These are phyloP conservation scores for Colletotrichum incanum DNA, from an alignment of 2,329 filamentous ascomycete species.

Conservation along the genomic window DNA sequence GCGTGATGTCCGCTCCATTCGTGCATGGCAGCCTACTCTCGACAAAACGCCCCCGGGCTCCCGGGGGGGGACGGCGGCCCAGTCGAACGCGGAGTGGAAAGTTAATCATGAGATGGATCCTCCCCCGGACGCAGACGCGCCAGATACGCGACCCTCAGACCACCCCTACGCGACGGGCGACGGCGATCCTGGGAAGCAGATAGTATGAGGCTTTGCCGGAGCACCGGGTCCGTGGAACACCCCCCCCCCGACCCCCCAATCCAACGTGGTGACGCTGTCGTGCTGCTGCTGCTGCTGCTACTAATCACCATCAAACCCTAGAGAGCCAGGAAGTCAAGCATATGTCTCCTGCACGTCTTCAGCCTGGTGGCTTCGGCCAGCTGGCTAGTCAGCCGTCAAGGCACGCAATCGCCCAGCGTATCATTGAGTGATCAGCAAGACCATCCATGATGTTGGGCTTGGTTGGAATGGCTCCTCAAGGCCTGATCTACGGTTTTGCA, in stretches of 20 bases:
- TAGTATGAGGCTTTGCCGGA: constrained; percentile 15
- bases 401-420: constrained; percentile 12
- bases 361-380: constrained; percentile 1
- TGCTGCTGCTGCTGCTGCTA: background rate
- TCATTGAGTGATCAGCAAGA: constrained; percentile 18
- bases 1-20: constrained; percentile 22
- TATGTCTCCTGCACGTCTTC: constrained; percentile 31
- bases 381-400: constrained; percentile 7
- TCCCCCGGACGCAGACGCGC: constrained; percentile 29
- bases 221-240: constrained; percentile 37
- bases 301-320: constrained; percentile 5
- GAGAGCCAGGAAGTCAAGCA: constrained; percentile 18
- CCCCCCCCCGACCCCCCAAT: constrained; percentile 14
- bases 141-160: constrained; percentile 36
- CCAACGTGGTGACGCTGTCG: constrained; percentile 20
- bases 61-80: background rate
- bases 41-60: constrained; percentile 4
- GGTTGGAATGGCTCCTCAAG: constrained; percentile 3
- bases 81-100: constrained; percentile 14
- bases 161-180: constrained; percentile 34
- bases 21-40: constrained; percentile 3
- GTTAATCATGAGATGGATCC: constrained; percentile 1
- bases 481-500: constrained; percentile 18
- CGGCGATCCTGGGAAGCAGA: constrained; percentile 29
- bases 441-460: background rate